phyloP scores from a whole-genome alignment of 2,329 filamentous ascomycete species.

The Penicillium nordicum region DNA sequence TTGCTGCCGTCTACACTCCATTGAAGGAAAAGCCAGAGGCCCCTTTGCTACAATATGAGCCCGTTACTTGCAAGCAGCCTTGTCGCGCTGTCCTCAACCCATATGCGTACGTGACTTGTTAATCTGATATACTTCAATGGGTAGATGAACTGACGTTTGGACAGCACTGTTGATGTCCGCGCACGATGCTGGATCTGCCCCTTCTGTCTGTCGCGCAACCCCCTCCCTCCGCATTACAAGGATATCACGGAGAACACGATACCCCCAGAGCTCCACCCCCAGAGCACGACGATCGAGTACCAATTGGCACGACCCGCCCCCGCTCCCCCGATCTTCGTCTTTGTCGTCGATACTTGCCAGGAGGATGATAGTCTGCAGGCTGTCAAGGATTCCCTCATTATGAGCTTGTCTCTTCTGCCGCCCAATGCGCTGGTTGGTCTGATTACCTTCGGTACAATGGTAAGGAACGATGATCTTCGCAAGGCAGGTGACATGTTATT shows the following conservation, averaged over 20 bases:
- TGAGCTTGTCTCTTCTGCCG: conserved; percentile 62
- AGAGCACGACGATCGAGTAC: conserved; percentile 66
- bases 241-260: conserved; percentile 65
- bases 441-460: conserved; percentile 82
- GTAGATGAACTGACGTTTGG: conserved; percentile 23
- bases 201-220: conserved; percentile 65
- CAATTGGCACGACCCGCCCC: conserved; percentile 60
- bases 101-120: conserved; percentile 67
- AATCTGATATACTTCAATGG: not conserved
- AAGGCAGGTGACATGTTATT: conserved; percentile 6
- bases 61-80: conserved; percentile 92
- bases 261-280: conserved; percentile 62
- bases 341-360: conserved; percentile 67
- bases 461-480: conserved; percentile 40
- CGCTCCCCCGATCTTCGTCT: conserved; percentile 64
- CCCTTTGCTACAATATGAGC: conserved; percentile 89
- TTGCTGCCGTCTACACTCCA: conserved; percentile 92
- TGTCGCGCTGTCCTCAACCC: conserved; percentile 96
- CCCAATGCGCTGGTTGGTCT: conserved; percentile 62
- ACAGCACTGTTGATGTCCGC: conserved; percentile 62
- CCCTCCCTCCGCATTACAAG: conserved; percentile 65
- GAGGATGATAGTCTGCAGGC: conserved; percentile 66
- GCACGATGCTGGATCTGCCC: conserved; percentile 67
- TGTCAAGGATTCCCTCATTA: conserved; percentile 64
- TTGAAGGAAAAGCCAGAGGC: conserved; percentile 89